Percentiles rank a stretch among this genome's conserved stretches.
phyloP scores from a whole-genome alignment of 1,284 basidiomycete species.

The Rhodotorula sp. region DNA sequence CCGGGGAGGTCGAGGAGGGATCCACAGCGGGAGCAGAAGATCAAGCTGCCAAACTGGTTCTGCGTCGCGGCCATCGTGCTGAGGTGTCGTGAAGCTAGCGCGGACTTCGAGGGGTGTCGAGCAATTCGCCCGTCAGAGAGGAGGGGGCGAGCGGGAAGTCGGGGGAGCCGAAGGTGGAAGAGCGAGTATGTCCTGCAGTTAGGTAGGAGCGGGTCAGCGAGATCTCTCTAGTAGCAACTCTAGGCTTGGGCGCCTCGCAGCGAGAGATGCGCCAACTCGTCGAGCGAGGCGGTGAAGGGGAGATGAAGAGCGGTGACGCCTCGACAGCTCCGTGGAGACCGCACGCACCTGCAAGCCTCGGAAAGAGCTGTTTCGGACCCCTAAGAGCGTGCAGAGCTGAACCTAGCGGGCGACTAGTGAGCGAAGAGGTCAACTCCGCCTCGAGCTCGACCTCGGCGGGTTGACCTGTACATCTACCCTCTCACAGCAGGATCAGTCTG shows the following conservation, averaged over 20 bases:
- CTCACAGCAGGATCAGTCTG: too few species aligned
- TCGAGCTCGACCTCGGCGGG: background rate
- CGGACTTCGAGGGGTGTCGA: too few species aligned
- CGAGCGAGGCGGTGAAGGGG: background rate
- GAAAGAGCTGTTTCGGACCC: too few species aligned
- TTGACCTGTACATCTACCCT: too few species aligned
- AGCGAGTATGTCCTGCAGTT: too few species aligned
- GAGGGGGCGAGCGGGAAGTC: too few species aligned
- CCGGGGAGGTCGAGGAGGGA: constrained; percentile 86
- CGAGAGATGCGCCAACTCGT: background rate
- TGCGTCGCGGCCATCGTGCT: constrained; percentile 7
- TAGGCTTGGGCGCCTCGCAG: too few species aligned
- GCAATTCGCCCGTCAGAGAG: too few species aligned
- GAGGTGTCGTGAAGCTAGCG: background rate
- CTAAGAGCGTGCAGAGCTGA: too few species aligned
- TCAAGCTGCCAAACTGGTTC: constrained; percentile 69
- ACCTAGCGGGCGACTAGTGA: background rate
- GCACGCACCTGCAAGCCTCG: background rate
- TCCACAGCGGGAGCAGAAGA: constrained; percentile 92
- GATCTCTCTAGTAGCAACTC: too few species aligned
- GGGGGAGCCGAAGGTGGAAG: too few species aligned
- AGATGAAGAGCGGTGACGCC: background rate
- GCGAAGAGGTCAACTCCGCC: background rate
- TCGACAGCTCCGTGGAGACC: background rate
- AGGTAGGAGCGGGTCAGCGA: too few species aligned